Conservation (phyloP, 2,329 filamentous ascomycete species). For the Talaromyces pinophilus region DNA sequence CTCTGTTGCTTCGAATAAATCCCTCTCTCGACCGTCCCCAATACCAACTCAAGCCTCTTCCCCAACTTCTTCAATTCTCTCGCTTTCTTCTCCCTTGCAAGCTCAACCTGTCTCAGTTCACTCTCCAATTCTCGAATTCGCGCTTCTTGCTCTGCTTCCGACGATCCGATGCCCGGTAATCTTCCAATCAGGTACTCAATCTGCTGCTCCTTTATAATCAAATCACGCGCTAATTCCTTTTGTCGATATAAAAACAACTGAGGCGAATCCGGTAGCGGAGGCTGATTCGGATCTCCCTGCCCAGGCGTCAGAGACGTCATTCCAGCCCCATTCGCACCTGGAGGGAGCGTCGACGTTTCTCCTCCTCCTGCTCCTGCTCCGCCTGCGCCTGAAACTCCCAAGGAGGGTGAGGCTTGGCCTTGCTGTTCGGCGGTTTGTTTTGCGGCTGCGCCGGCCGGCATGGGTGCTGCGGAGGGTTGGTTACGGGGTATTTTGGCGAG, state of each 20-base stretch:
- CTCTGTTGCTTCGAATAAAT: constrained; percentile 32
- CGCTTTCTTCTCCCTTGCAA: constrained; percentile 44
- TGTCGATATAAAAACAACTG: constrained; percentile 47
- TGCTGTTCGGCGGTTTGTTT: constrained; percentile 26
- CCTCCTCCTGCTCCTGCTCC: not conserved
- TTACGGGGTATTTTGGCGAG: constrained; percentile 47
- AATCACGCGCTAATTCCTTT: constrained; percentile 50
- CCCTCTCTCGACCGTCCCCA: constrained; percentile 43
- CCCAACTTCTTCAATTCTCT: constrained; percentile 46
- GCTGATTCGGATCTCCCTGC: constrained; percentile 34
- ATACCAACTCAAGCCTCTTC: constrained; percentile 45
- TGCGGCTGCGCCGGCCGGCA: constrained; percentile 29
- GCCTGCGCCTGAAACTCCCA: constrained; percentile 2
- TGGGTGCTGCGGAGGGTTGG: constrained; percentile 37
- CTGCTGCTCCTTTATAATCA: constrained; percentile 54
- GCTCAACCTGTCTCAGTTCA: constrained; percentile 48
- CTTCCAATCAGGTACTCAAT: constrained; percentile 52
- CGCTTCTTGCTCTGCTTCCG: constrained; percentile 48
- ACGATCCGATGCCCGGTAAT: constrained; percentile 49
- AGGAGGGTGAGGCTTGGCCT: constrained; percentile 17
- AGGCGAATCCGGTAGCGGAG: constrained; percentile 45
- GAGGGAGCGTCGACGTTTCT: constrained; percentile 26
- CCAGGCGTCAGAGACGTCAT: constrained; percentile 28
- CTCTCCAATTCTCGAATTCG: constrained; percentile 46
- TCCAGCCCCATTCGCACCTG: constrained; percentile 22